These are phyloP conservation scores for Aspergillus sp. DNA, from an alignment of 2,329 filamentous ascomycete species.

Conservation along the genomic window DNA sequence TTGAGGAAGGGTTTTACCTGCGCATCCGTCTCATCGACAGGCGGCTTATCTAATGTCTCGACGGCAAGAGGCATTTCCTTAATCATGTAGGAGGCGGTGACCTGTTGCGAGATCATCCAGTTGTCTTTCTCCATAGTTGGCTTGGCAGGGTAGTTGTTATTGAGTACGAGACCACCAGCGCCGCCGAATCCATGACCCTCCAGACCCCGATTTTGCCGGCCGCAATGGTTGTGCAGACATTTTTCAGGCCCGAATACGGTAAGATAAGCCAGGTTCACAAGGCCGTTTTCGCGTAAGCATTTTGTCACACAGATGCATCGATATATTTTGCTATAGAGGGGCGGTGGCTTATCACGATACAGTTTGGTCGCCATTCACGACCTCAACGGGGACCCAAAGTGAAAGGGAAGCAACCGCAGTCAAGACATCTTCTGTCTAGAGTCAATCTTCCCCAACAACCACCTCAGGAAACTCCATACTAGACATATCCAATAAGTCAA, in stretches of 20 bases:
- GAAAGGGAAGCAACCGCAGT: too few species aligned
- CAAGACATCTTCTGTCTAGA: too few species aligned
- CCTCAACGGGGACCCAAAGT: too few species aligned
- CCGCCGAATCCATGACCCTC: constrained; percentile 55
- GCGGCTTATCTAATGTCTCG: neutral
- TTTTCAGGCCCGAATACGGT: constrained; percentile 53
- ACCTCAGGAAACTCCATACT: too few species aligned
- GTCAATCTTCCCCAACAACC: too few species aligned
- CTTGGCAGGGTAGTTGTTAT: constrained; percentile 41
- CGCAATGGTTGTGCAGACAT: constrained; percentile 52
- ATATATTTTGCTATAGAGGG: too few species aligned
- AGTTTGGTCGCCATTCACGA: too few species aligned
- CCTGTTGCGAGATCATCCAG: constrained; percentile 58
- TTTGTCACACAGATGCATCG: too few species aligned
- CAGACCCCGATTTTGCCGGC: constrained; percentile 55
- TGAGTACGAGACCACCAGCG: constrained; percentile 51
- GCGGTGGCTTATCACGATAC: too few species aligned
- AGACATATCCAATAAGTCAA: too few species aligned
- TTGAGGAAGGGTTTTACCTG: neutral
- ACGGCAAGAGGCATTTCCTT: constrained; percentile 42
- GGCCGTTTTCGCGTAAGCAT: too few species aligned
- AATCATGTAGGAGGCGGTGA: constrained; percentile 42
- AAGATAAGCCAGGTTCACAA: constrained; percentile 49
- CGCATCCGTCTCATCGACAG: neutral
- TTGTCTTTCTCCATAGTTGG: constrained; percentile 57